These are phyloP conservation scores for Mortierella antarctica DNA, from an alignment of 192 early-diverging fungal species.

Conservation along the genomic window DNA sequence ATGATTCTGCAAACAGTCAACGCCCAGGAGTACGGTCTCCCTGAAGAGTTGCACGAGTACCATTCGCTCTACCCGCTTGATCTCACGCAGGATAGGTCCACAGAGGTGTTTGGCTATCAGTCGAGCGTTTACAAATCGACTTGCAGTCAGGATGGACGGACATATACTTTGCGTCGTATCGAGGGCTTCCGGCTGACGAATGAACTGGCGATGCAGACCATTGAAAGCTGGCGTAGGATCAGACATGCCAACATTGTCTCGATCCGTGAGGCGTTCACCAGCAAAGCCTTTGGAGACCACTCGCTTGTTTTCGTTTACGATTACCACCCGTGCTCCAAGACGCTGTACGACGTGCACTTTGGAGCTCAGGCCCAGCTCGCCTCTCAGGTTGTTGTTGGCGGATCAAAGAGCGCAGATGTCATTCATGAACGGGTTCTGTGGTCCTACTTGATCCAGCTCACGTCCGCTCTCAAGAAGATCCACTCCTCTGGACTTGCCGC, in stretches of 20 bases:
- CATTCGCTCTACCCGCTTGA: constrained; percentile 83
- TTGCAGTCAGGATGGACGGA: constrained; percentile 84
- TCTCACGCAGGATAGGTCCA: constrained; percentile 60
- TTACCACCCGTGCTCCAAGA: constrained; percentile 87
- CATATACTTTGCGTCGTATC: constrained; percentile 88
- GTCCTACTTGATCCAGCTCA: constrained; percentile 85
- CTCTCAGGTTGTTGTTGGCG: constrained; percentile 48
- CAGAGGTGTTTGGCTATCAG: constrained; percentile 74
- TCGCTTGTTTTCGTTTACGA: constrained; percentile 98
- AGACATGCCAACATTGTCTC: constrained; percentile 87
- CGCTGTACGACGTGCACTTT: constrained; percentile 78
- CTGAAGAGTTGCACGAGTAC: constrained; percentile 89
- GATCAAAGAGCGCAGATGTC: constrained; percentile 36
- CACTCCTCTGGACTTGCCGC: constrained; percentile 86
- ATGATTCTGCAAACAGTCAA: constrained; percentile 59
- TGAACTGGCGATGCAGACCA: constrained; percentile 81
- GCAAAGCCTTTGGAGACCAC: constrained; percentile 93
- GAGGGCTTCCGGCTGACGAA: constrained; percentile 81
- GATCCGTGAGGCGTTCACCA: constrained; percentile 95
- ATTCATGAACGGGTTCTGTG: constrained; percentile 81
- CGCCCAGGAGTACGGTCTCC: constrained; percentile 71
- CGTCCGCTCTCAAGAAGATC: constrained; percentile 82
- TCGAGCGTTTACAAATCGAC: constrained; percentile 89
- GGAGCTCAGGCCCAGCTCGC: constrained; percentile 60
- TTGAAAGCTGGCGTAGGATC: constrained; percentile 89